phyloP scores from a whole-genome alignment of 2,329 filamentous ascomycete genomes.

The Chaetomiaceae sp. region DNA sequence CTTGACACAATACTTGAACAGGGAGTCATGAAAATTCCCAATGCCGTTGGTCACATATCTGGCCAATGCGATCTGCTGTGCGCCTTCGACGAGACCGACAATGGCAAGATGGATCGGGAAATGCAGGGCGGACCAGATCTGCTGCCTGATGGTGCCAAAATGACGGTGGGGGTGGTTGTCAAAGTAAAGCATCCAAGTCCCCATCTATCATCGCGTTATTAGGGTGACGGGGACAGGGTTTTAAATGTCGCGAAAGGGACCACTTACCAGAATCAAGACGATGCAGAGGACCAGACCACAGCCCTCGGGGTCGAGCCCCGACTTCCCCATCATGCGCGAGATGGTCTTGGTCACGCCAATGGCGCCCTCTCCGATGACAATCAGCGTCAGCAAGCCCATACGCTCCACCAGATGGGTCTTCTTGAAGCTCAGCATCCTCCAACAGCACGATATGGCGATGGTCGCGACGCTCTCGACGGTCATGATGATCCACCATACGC shows the following conservation, averaged over 20 bases:
- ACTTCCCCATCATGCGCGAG: conserved; percentile 20
- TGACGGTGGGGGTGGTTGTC: conserved; percentile 22
- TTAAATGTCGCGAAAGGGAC: no score
- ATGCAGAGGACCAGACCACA: conserved; percentile 17
- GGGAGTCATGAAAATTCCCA: conserved; percentile 3
- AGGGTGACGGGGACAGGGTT: no score
- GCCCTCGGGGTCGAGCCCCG: conserved; percentile 18
- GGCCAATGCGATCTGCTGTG: conserved; percentile 20
- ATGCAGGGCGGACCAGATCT: conserved; percentile 20
- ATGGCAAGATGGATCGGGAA: conserved; percentile 22
- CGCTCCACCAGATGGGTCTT: conserved; percentile 23
- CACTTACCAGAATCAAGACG: conserved; percentile 19
- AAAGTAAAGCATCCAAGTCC: conserved; percentile 21
- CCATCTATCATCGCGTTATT: conserved; percentile 3
- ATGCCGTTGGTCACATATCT: conserved; percentile 10
- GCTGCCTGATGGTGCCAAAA: conserved; percentile 21
- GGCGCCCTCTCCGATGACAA: conserved; percentile 21
- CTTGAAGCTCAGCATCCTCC: conserved; percentile 23
- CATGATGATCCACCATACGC: conserved; percentile 22
- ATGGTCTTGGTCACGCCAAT: conserved; percentile 23
- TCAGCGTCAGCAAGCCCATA: conserved; percentile 22
- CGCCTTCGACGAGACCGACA: conserved; percentile 20
- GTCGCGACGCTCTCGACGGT: conserved; percentile 14
- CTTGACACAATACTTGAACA: conserved; percentile 16
- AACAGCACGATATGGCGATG: conserved; percentile 15